Evolutionary conservation across 208 protist species (phyloP), one percentile per base, ranked within the genome.

Genomic region (Porcisia hertigi): DNA sequence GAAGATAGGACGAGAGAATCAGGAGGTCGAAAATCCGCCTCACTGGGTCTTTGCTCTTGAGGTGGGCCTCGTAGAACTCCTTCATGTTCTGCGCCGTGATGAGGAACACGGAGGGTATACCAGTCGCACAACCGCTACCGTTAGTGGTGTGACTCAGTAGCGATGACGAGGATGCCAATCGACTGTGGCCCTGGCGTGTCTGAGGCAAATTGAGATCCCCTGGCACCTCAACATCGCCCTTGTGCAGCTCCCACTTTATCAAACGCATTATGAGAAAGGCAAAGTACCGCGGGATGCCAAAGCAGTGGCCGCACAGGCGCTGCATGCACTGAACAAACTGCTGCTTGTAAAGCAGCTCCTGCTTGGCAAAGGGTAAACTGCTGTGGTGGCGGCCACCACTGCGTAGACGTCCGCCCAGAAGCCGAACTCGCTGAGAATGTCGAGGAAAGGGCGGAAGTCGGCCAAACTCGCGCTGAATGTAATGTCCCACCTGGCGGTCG

Each of bases 281-380:
- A 80, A 97, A 93, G 76, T 97, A 97, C 58, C 88, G 88, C 60
- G 93, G 93, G 5, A 97, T 65, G 30, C 93, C 93, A 75, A 97
- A 92, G 75, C 89, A 93, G 59, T 95, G 86, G 43, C 82, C 85
- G 77, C 89, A 93, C 49, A 97, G 84, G 1, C 88, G 87, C 71
- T 97, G 89, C 39, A 92, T 85, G 64, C 87, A 88, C 66, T 87
- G 76, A 20, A 84, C 77, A 25, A 95, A 77, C 62, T 90, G 84
- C 49, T 88, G 72, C 41, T 83, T 84, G 72, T 93, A 95, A 45
- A 86, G 77, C 3, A 83, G 53, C 71, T 92, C 89, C 63, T 94
- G 90, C 65, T 88, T 92, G 0, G 83, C 82, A 53, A 83, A 77
- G 25, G 84, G 73, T 3, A 82, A 67, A 62, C 64, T 81, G 71